Evolutionary conservation across 2,329 filamentous ascomycete species (phyloP), one percentile per base, ranked within the genome.

Genomic region (Aspergillus spinulosporus): DNA sequence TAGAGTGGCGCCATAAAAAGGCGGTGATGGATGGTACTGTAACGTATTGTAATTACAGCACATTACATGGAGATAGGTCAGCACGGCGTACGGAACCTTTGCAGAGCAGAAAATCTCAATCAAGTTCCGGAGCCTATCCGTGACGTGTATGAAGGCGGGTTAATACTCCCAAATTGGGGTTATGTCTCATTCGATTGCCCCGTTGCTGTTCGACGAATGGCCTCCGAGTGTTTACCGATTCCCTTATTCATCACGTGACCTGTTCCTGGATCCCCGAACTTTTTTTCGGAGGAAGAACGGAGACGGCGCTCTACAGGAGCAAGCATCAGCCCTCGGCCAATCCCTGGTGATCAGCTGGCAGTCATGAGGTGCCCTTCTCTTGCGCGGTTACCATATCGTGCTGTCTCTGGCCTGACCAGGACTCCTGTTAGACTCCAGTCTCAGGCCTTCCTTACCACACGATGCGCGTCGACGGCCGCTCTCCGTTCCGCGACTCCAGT

Each of bases 341-440:
- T 65, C 64, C 54, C 59, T 54, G 51, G 60, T 61, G 64, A 63
- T 62, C 61, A 63, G 66, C 62, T 54, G 56, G 63, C 60, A 69
- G 62, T 61, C 53, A 77, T 77, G 74, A 72, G 74, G 69, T 70
- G 67, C 60, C 71, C 72, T 72, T 67, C 71, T 64, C 63, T 75
- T 65, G 65, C 72, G 62, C 74, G 74, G 69, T 63, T 74, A 60
- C 70, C 71, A 54, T 64, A 67, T 68, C 70, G 69, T 64, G 71
- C 74, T 43, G 64, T 75, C 54, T 68, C 69, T 63, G 71, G 70
- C 49, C 58, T 74, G 62, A 63, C 67, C 58, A 71, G 68, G 67
- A 64, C 68, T 45, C 60, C 70, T 45, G 54, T 62, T 54, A 70
- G 73, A 59, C 65, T 72, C 36, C 66, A 70, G 52, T 66, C 72